Evolutionary conservation across 2,329 filamentous ascomycete species (phyloP).

Genomic region (Alternaria viburni): DNA sequence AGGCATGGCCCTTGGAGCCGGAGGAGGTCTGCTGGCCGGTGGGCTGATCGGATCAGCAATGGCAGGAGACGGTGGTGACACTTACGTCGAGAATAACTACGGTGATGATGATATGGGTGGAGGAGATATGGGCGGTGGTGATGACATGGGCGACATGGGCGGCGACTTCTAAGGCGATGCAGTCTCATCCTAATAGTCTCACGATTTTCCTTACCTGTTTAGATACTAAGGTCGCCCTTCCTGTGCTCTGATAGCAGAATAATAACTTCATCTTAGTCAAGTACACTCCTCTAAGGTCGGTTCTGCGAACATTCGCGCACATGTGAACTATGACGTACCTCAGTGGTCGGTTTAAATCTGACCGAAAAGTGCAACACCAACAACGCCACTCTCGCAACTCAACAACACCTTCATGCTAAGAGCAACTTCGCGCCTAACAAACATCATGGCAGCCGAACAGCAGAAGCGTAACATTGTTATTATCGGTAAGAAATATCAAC

Average conservation of each 20-base stretch:
- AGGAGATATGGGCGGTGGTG: slow-evolving; percentile 38
- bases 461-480: slow-evolving; percentile 45
- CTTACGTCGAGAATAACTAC: slow-evolving; percentile 26
- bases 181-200: not conserved
- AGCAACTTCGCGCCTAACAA: slow-evolving; percentile 17
- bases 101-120: slow-evolving; percentile 27
- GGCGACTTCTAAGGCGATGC: slow-evolving; percentile 5
- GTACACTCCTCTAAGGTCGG: not conserved
- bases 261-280: not conserved
- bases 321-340: slow-evolving; percentile 16
- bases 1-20: slow-evolving; percentile 77
- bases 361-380: slow-evolving; percentile 20
- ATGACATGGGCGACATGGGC: slow-evolving; percentile 36
- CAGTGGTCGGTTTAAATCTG: slow-evolving; percentile 14
- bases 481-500: slow-evolving; percentile 30
- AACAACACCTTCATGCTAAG: slow-evolving; percentile 26
- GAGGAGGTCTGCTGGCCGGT: slow-evolving; percentile 82
- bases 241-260: not conserved
- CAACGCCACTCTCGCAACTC: slow-evolving; percentile 20
- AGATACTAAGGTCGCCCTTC: not conserved
- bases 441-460: slow-evolving; percentile 35
- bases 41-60: slow-evolving; percentile 72
- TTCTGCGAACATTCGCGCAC: not conserved
- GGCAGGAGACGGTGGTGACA: slow-evolving; percentile 43
- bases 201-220: not conserved